A percentile compares a stretch with the other conserved stretches of the same genome.
Conservation (phyloP, 208 protist genomes). For the Leptomonas seymouri region DNA sequence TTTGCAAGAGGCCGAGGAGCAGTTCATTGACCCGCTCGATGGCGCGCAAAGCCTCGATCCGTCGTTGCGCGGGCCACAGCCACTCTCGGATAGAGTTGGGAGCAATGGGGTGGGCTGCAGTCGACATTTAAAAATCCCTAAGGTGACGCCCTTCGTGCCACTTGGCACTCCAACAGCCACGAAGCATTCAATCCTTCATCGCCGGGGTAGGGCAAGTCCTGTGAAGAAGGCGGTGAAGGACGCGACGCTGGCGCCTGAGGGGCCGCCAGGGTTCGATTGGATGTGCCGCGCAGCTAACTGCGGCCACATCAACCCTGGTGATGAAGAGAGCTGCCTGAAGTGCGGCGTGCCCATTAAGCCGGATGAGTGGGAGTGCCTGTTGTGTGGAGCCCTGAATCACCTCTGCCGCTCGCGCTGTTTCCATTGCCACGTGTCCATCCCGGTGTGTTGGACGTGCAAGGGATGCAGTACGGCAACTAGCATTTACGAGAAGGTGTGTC, state of each 20-base stretch:
- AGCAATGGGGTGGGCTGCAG: neutral
- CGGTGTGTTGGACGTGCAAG: slow-evolving; percentile 72
- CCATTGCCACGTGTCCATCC: slow-evolving; percentile 65
- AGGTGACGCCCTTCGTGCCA: slow-evolving; percentile 16
- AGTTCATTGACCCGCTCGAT: slow-evolving; percentile 56
- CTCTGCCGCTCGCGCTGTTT: slow-evolving; percentile 76
- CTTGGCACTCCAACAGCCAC: neutral
- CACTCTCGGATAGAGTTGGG: neutral
- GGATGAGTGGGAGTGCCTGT: slow-evolving; percentile 79
- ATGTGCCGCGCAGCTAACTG: slow-evolving; percentile 77
- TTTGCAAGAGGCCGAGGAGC: slow-evolving; percentile 60
- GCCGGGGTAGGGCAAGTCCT: neutral
- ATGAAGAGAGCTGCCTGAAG: slow-evolving; percentile 69
- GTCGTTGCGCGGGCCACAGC: neutral
- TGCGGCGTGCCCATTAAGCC: slow-evolving; percentile 68
- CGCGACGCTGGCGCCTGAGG: slow-evolving; percentile 26
- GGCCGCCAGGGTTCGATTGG: slow-evolving; percentile 87
- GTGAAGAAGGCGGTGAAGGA: slow-evolving; percentile 1
- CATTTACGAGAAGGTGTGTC: slow-evolving; percentile 81
- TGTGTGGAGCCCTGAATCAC: slow-evolving; percentile 86
- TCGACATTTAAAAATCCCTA: slow-evolving; percentile 10
- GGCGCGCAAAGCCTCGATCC: slow-evolving; percentile 40
- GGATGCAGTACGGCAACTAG: slow-evolving; percentile 58
- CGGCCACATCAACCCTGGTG: slow-evolving; percentile 73
- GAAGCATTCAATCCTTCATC: slow-evolving; percentile 28